Evolutionary conservation across 2,329 filamentous ascomycete genomes (phyloP).

Genomic region (Ambrosiella xylebori): DNA sequence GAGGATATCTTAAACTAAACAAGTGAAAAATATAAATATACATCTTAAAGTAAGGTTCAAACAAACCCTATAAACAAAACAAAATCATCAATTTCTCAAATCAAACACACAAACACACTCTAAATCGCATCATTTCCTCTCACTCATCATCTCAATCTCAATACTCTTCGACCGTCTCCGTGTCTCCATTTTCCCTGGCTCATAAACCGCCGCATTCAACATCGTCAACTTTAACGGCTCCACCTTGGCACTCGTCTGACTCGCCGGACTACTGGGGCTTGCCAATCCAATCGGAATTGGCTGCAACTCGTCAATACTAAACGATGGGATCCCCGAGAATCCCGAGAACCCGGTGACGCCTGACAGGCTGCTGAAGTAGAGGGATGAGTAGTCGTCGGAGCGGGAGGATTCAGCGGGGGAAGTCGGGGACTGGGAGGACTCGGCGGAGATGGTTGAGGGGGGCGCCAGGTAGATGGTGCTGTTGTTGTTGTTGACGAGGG

Average conservation of each 20-base stretch:
- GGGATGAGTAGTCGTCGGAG: constrained; percentile 12
- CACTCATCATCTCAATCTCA: constrained; percentile 6
- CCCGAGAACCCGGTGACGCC: constrained; percentile 8
- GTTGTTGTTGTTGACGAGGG: constrained; percentile 14
- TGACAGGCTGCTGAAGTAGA: constrained; percentile 7
- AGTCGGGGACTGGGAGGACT: constrained; percentile 6
- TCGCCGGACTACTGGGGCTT: not conserved
- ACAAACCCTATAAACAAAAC: not conserved
- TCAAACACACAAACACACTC: constrained; percentile 4
- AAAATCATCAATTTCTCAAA: not conserved
- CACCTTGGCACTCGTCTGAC: not conserved
- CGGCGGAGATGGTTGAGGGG: constrained; percentile 10
- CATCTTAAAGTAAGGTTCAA: too few species aligned
- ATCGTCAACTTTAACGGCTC: constrained; percentile 16
- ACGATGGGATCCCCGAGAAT: constrained; percentile 3
- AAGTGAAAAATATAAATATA: too few species aligned
- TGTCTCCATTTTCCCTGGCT: constrained; percentile 19
- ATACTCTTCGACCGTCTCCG: constrained; percentile 4
- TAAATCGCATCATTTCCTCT: constrained; percentile 1
- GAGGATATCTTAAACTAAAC: too few species aligned
- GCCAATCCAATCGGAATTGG: not conserved
- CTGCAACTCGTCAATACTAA: not conserved
- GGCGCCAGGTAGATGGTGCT: too few species aligned
- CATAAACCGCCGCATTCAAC: constrained; percentile 37
- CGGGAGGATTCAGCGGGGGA: not conserved